Evolutionary conservation across 2,329 filamentous ascomycete genomes (phyloP).

Genomic region (Colletotrichum ledebouriae): DNA sequence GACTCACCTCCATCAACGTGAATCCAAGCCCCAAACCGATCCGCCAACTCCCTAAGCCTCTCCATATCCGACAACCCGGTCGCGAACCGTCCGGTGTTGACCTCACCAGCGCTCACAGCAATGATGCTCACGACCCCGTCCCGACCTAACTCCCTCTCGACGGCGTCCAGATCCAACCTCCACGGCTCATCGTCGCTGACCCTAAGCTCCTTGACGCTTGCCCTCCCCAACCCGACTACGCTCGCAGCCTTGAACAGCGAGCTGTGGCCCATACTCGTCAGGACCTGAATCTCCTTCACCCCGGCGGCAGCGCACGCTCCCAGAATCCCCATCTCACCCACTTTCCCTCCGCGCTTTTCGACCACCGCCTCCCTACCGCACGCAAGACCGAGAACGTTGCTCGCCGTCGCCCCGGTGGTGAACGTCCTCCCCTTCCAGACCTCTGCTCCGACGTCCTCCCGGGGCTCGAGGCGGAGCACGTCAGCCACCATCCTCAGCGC

Average conservation of each 20-base stretch:
- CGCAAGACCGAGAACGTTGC: conserved; percentile 83
- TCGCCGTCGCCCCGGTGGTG: conserved; percentile 77
- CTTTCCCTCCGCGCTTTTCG: conserved; percentile 54
- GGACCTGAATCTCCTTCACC: conserved; percentile 77
- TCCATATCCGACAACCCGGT: conserved; percentile 70
- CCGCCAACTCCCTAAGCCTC: conserved; percentile 76
- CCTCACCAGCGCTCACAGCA: conserved; percentile 86
- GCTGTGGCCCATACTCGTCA: conserved; percentile 87
- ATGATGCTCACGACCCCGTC: conserved; percentile 77
- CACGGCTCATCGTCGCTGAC: conserved; percentile 70
- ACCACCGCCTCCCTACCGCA: conserved; percentile 76
- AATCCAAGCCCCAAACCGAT: conserved; percentile 83
- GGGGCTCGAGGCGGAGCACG: conserved; percentile 67
- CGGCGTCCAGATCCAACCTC: conserved; percentile 74
- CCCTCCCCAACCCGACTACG: conserved; percentile 82
- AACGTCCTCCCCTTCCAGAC: conserved; percentile 69
- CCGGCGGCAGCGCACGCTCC: conserved; percentile 74
- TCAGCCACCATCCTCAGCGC: conserved; percentile 77
- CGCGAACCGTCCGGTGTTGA: conserved; percentile 89
- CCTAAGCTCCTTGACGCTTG: conserved; percentile 73
- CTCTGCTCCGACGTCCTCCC: conserved; percentile 61
- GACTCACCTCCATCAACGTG: conserved; percentile 83
- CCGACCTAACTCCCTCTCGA: conserved; percentile 71
- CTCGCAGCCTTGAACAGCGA: conserved; percentile 87
- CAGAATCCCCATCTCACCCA: conserved; percentile 79